Percentiles rank a stretch among this genome's conserved stretches.
Conservation (phyloP, 2,329 filamentous ascomycete species). For the Arthrocladium fulminans region DNA sequence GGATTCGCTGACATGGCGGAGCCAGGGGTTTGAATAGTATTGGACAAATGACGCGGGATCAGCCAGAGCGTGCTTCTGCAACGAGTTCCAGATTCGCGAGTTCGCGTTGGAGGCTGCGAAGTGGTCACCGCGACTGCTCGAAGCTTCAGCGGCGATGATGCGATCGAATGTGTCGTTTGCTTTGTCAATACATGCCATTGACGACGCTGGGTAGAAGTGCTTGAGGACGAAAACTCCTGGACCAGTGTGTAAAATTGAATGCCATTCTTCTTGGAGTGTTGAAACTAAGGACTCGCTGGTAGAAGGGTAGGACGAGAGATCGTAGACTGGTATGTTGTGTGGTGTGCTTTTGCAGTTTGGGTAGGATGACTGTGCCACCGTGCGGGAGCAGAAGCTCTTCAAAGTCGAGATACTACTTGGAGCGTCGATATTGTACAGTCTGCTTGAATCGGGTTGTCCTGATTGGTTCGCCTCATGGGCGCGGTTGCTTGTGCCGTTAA, state of each 20-base stretch:
- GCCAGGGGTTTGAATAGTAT: slow-evolving; percentile 55
- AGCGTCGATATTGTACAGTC: slow-evolving; percentile 16
- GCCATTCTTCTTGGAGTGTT: slow-evolving; percentile 52
- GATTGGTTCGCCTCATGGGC: not conserved
- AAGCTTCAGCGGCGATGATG: slow-evolving; percentile 42
- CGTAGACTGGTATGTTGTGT: slow-evolving; percentile 50
- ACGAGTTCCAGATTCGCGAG: slow-evolving; percentile 57
- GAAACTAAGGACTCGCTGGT: slow-evolving; percentile 25
- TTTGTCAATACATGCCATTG: slow-evolving; percentile 32
- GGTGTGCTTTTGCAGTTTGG: slow-evolving; percentile 39
- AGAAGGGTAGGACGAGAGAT: slow-evolving; percentile 33
- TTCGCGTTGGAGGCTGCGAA: slow-evolving; percentile 51
- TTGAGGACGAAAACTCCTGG: slow-evolving; percentile 54
- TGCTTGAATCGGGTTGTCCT: not conserved
- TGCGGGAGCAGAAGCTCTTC: slow-evolving; percentile 37
- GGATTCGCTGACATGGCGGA: slow-evolving; percentile 43
- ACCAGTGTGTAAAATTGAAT: slow-evolving; percentile 47
- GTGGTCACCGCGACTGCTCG: slow-evolving; percentile 45
- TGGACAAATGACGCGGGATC: slow-evolving; percentile 45
- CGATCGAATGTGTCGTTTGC: slow-evolving; percentile 40
- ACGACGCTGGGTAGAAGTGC: slow-evolving; percentile 40
- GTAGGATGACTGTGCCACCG: slow-evolving; percentile 33
- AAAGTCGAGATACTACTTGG: slow-evolving; percentile 38
- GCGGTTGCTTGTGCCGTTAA: not conserved
- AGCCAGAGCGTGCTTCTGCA: slow-evolving; percentile 50